Conservation (phyloP, 169 alveolate genomes). For the Cryptosporidium andersoni region DNA sequence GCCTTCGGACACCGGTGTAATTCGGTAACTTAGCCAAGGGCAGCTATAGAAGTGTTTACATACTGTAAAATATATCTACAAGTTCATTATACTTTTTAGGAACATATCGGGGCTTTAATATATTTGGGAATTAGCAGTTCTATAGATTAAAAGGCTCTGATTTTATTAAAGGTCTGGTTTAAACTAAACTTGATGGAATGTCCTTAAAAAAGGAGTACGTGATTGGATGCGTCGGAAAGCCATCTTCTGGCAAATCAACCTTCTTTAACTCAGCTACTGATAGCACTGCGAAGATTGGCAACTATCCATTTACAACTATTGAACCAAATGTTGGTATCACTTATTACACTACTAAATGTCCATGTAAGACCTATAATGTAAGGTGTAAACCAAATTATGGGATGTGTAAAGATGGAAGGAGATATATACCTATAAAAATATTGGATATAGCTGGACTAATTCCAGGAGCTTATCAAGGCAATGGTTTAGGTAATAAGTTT, state of each 20-base stretch:
- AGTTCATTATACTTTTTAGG: too few species aligned
- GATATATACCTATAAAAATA: constrained; percentile 74
- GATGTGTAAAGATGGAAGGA: constrained; percentile 72
- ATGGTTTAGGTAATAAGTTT: constrained; percentile 78
- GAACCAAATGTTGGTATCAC: constrained; percentile 78
- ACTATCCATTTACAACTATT: constrained; percentile 78
- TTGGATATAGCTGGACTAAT: constrained; percentile 78
- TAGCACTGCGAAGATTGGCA: constrained; percentile 77
- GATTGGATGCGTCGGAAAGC: constrained; percentile 80
- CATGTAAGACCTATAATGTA: constrained; percentile 73
- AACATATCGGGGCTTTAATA: too few species aligned
- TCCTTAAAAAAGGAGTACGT: constrained; percentile 72
- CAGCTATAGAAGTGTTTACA: too few species aligned
- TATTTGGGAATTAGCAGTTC: too few species aligned
- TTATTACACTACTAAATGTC: constrained; percentile 73
- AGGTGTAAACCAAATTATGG: constrained; percentile 76
- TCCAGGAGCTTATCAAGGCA: constrained; percentile 77
- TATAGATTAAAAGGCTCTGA: too few species aligned
- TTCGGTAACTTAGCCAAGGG: too few species aligned
- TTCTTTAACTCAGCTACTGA: constrained; percentile 78
- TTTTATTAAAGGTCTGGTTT: too few species aligned
- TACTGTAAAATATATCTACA: too few species aligned
- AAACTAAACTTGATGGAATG: too few species aligned
- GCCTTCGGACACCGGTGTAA: too few species aligned
- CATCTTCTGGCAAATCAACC: constrained; percentile 79